Base-by-base conservation (phyloP, 2,329 filamentous ascomycete genomes). In the Ophiostoma sp. region DNA sequence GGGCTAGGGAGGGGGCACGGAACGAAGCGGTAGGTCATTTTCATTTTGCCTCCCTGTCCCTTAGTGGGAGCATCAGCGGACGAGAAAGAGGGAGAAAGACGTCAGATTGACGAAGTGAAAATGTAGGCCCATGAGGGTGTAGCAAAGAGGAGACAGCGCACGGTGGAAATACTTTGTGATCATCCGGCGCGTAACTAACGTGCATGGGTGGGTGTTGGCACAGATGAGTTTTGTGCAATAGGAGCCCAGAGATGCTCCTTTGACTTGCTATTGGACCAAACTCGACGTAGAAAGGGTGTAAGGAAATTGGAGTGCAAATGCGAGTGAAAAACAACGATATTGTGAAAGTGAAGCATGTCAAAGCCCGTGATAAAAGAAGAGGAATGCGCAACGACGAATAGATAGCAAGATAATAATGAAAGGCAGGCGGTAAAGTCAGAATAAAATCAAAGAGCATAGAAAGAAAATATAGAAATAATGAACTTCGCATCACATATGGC, bases 171-270 rank as follows among this genome's bases (percentile, higher is more conserved):
- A 49, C 16, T 11, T 41, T 42, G 40, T 65, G 65, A 65, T 67
- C 49, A 69, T 52, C 65, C 60, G 68, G 68, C 68, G 68, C 68
- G 62, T 69, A 67, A 36, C 78, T 75, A 77, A 78, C 77, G 77
- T 77, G 79, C 79, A 76, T 77, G 77, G 79, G 76, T 84, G 81
- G 82, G 77, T 77, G 75, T 77, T 73, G 74, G 75, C 55, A 66
- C 64, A 47, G 63, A 55, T n/a, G 52, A 36, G 41, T 65, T 67
- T 79, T 74, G 78, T 78, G 79, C 82, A 84, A 83, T 83, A 77
- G 77, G 78, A 81, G 74, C 76, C 74, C 76, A 78, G 77, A 76
- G 76, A 74, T 71, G 71, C 73, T 70, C 72, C 72, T 75, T 72
- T 68, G 73, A 72, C 71, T 72, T 77, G 76, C 76, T 68, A 83